phyloP scores from a whole-genome alignment of 2,329 filamentous ascomycete species.

The Aquanectria penicillioides region DNA sequence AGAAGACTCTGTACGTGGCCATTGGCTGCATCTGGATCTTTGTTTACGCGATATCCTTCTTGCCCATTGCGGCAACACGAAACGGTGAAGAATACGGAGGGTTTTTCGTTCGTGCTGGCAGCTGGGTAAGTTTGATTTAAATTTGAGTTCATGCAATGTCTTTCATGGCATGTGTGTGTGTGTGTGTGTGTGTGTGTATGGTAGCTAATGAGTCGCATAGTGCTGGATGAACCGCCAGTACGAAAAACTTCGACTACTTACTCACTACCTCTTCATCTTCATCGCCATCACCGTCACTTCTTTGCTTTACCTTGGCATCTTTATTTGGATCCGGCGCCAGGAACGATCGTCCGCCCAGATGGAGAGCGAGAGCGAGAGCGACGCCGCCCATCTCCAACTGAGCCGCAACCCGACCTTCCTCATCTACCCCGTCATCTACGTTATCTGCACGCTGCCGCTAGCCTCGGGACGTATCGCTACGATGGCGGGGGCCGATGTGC shows the following conservation, averaged over 20 bases:
- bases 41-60: constrained; percentile 64
- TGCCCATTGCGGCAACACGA: constrained; percentile 57
- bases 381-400: constrained; percentile 29
- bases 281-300: constrained; percentile 50
- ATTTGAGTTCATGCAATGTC: no score
- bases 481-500: constrained; percentile 64
- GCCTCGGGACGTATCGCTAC: constrained; percentile 71
- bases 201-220: constrained; percentile 44
- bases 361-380: constrained; percentile 20
- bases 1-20: constrained; percentile 58
- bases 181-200: not conserved
- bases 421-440: constrained; percentile 75
- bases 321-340: constrained; percentile 49
- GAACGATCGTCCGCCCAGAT: constrained; percentile 15
- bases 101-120: constrained; percentile 71
- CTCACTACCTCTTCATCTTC: constrained; percentile 74
- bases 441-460: constrained; percentile 74
- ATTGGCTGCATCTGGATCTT: constrained; percentile 67
- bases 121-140: constrained; percentile 67
- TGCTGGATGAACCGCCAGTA: constrained; percentile 72
- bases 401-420: constrained; percentile 65
- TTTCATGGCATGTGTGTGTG: no score
- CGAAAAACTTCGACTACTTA: constrained; percentile 63
- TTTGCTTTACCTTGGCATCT: constrained; percentile 53
- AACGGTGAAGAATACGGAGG: constrained; percentile 55